phyloP scores from a whole-genome alignment of 257 asterid genomes.

The Jacaranda copaia region DNA sequence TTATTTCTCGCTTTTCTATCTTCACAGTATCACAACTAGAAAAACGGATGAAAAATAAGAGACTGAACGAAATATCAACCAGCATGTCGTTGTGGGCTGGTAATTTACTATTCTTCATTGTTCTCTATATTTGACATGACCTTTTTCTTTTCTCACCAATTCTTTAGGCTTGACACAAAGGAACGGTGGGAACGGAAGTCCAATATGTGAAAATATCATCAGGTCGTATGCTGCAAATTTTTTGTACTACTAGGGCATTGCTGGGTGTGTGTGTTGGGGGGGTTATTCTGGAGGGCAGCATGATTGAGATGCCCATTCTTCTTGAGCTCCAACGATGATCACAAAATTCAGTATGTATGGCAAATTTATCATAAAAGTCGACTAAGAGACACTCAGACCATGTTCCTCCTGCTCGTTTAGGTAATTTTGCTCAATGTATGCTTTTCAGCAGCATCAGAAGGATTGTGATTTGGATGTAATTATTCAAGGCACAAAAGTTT shows the following conservation, averaged over 20 bases:
- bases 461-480: background rate
- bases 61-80: background rate
- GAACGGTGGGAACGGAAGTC: constrained; percentile 94
- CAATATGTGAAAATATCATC: constrained; percentile 64
- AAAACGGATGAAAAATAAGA: constrained; percentile 3
- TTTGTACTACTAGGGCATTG: background rate
- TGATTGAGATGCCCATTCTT: constrained; percentile 11
- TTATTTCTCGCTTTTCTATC: constrained; percentile 19
- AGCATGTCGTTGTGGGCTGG: background rate
- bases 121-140: background rate
- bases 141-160: constrained; percentile 18
- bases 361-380: background rate
- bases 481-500: background rate
- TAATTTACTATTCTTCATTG: background rate
- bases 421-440: background rate
- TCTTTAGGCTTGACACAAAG: constrained; percentile 72
- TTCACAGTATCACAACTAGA: constrained; percentile 3
- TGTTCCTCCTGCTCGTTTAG: background rate
- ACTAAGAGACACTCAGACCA: background rate
- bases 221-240: background rate
- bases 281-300: background rate
- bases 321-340: constrained; percentile 17
- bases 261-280: background rate
- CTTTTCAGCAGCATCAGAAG: background rate
- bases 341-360: background rate